These are phyloP conservation scores for Lathyrus oleraceus DNA, from an alignment of 306 rosid species.

Conservation along the genomic window DNA sequence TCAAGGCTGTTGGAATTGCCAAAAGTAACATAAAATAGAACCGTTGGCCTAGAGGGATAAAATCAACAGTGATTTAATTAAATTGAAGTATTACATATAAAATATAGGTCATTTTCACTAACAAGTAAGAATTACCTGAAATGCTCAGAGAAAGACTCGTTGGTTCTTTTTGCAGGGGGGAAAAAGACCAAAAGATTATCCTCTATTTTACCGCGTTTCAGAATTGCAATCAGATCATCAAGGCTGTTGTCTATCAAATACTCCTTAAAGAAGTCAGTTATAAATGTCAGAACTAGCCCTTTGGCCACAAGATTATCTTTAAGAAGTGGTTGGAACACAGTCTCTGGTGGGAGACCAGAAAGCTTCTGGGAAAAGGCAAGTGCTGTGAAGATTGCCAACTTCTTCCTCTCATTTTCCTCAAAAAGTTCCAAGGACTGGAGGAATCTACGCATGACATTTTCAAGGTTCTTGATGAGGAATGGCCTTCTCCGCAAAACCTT, in stretches of 20 bases:
- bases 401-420: constrained; percentile 98
- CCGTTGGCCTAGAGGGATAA: background rate
- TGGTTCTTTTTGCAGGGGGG: constrained; percentile 83
- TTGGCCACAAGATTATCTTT: constrained; percentile 99
- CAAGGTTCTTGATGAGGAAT: constrained; percentile 93
- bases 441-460: constrained; percentile 96
- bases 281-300: constrained; percentile 92
- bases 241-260: constrained; percentile 93
- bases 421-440: constrained; percentile 97
- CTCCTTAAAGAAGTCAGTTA: constrained; percentile 96
- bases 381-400: constrained; percentile 98
- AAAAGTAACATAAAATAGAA: background rate
- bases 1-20: background rate
- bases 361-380: constrained; percentile 99
- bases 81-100: background rate
- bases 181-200: constrained; percentile 86
- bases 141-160: constrained; percentile 91
- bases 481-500: constrained; percentile 94
- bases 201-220: constrained; percentile 96
- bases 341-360: constrained; percentile 98
- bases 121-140: constrained; percentile 63
- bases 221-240: constrained; percentile 94
- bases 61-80: background rate
- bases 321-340: constrained; percentile 95
- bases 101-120: background rate